Conservation (phyloP, 2,329 filamentous ascomycete genomes). For the Penicillium capsulatum region DNA sequence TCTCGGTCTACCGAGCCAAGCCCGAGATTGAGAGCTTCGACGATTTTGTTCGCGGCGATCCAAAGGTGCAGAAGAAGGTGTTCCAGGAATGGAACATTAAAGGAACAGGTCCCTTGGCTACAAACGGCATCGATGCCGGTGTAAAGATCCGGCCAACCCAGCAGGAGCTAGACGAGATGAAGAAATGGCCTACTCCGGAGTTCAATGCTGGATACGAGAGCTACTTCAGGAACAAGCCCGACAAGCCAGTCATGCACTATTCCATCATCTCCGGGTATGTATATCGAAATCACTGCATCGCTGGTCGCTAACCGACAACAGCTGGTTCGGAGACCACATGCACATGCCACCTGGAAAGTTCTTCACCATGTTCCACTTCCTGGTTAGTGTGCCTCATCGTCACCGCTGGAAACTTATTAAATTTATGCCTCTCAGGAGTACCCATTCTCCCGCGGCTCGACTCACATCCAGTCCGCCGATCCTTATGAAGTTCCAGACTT, state of each 20-base stretch:
- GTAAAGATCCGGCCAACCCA: conserved; percentile 71
- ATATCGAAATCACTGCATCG: no score
- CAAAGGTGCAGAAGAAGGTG: conserved; percentile 66
- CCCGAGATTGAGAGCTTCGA: conserved; percentile 74
- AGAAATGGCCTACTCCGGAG: conserved; percentile 68
- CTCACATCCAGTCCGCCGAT: conserved; percentile 66
- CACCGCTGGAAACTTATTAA: background rate
- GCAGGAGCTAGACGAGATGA: conserved; percentile 64
- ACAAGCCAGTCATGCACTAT: conserved; percentile 86
- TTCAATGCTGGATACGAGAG: conserved; percentile 69
- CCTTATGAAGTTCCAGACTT: conserved; percentile 74
- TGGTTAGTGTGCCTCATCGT: conserved; percentile 36
- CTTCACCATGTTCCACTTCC: conserved; percentile 80
- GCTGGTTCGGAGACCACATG: conserved; percentile 49
- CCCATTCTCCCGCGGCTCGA: conserved; percentile 68
- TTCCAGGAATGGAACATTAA: conserved; percentile 76
- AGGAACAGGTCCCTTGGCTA: conserved; percentile 71
- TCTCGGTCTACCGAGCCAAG: conserved; percentile 67
- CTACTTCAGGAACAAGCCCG: conserved; percentile 79
- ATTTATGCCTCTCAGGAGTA: conserved; percentile 53
- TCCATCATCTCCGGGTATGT: conserved; percentile 63
- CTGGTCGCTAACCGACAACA: conserved; percentile 6
- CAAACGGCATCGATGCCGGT: conserved; percentile 75
- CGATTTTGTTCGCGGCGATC: conserved; percentile 71
- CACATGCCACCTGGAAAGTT: conserved; percentile 70